phyloP scores from a whole-genome alignment of 345 rosid species.

The Eucalyptus caleyi region DNA sequence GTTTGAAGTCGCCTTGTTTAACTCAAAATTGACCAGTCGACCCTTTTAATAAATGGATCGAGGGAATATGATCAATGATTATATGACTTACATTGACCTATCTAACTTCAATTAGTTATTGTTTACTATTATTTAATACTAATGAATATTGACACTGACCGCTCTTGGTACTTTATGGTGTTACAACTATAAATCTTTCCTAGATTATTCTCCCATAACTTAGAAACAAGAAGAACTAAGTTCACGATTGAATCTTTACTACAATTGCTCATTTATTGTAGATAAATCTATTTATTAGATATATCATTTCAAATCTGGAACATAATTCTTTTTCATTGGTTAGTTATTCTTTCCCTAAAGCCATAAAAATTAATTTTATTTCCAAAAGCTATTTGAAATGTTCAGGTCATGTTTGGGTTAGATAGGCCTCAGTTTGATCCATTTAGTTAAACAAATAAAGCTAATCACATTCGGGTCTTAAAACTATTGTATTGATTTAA shows the following conservation, averaged over 20 bases:
- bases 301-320: not conserved
- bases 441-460: not conserved
- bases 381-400: not conserved
- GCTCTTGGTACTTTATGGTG: not conserved
- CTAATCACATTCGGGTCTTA: accelerated
- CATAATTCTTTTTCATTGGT: not conserved
- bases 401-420: too few relatives aligned
- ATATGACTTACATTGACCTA: not conserved
- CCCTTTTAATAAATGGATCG: not conserved
- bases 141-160: not conserved
- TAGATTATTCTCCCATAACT: not conserved
- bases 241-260: not conserved
- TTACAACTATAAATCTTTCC: not conserved
- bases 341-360: not conserved
- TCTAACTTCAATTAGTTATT: not conserved
- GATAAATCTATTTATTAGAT: not conserved
- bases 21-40: not conserved
- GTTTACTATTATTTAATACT: not conserved
- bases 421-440: not conserved
- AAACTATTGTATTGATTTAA: not conserved
- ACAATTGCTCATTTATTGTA: not conserved
- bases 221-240: not conserved
- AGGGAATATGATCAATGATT: not conserved
- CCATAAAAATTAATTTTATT: not conserved
- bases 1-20: not conserved